Evolutionary conservation across 495 filamentous ascomycete genomes (phyloP), one percentile per base, ranked within the genome.

Genomic region (Apiosordaria backusii): DNA sequence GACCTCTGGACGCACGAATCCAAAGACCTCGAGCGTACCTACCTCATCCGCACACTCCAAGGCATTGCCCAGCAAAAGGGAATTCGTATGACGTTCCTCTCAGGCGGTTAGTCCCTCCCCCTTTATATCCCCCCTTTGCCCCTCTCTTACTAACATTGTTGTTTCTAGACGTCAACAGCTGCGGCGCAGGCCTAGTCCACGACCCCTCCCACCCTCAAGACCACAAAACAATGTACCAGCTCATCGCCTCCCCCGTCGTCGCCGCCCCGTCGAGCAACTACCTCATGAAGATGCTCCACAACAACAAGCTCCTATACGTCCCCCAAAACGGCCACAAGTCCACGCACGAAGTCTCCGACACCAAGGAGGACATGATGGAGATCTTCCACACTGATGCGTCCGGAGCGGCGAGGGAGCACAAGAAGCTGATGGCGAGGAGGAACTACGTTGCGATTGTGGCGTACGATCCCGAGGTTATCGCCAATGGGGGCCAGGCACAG

Each of bases 321-420:
- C 96, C 95, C 1, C 83, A 84, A 55, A 99, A 99, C 77, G 96
- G 96, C 21, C 90, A 96, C 74, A 89, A 91, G 67, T 90, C 87
- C 21, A 86, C 82, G 2, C 81, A 88, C 71, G 76, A 82, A 58
- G 75, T 83, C n/a, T 83, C 80, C 23, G 95, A 99, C 74, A 99
- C 95, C 50, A 99, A 99, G 76, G 95, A 99, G 77, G 95, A 99
- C 75, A 99, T 99, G 95, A 93, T 98, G 88, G 95, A 99, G 80
- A 92, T 99, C 68, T 99, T 99, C 84, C 89, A 93, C 74, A 88
- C 84, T 7, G 95, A 99, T 71, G 90, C 94, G 19, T 90, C 86
- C 60, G 93, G 96, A 16, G 80, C 86, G 26, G 79, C 87, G 1
- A 83, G 96, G 24, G 95, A 99, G 78, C 80, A 90, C 68, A 91